Evolutionary conservation across 805 yeast species (phyloP).

Genomic region (Candida tallmaniae): DNA sequence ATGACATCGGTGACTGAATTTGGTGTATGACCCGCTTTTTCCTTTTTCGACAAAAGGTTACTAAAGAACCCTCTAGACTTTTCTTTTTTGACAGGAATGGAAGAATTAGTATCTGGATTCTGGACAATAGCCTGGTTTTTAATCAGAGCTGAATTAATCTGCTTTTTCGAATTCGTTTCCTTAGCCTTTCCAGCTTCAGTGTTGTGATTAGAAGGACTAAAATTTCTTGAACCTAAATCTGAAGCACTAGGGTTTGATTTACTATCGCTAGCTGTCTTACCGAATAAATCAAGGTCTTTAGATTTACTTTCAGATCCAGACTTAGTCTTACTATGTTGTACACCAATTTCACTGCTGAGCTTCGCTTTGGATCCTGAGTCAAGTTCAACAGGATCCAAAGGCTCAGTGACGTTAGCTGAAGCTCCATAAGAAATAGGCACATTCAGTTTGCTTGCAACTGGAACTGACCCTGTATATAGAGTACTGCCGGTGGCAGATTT

Average conservation of each 20-base stretch:
- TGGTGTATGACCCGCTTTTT: no score
- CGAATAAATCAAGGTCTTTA: not conserved
- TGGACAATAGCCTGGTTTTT: not conserved
- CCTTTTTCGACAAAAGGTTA: not conserved
- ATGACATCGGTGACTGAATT: no score
- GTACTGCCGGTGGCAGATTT: not conserved
- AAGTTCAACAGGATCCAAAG: slow-evolving; percentile 1
- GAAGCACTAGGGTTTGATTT: not conserved
- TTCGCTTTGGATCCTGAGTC: not conserved
- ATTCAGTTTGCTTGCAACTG: not conserved
- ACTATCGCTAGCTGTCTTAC: slow-evolving; percentile 2
- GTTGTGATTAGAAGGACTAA: slow-evolving; percentile 7
- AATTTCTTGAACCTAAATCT: slow-evolving; percentile 1
- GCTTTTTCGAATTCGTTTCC: not conserved
- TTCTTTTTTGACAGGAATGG: not conserved
- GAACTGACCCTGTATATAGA: not conserved
- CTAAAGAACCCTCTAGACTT: slow-evolving; percentile 3
- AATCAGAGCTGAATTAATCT: not conserved
- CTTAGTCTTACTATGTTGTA: not conserved
- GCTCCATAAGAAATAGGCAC: not conserved
- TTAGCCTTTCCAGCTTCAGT: not conserved
- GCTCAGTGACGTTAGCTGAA: slow-evolving; percentile 6
- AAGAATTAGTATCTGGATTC: slow-evolving; percentile 36
- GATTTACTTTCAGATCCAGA: not conserved
- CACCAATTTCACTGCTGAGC: not conserved